Conservation (phyloP, 1,284 basidiomycete genomes). For the Pyrrhoderma noxium region DNA sequence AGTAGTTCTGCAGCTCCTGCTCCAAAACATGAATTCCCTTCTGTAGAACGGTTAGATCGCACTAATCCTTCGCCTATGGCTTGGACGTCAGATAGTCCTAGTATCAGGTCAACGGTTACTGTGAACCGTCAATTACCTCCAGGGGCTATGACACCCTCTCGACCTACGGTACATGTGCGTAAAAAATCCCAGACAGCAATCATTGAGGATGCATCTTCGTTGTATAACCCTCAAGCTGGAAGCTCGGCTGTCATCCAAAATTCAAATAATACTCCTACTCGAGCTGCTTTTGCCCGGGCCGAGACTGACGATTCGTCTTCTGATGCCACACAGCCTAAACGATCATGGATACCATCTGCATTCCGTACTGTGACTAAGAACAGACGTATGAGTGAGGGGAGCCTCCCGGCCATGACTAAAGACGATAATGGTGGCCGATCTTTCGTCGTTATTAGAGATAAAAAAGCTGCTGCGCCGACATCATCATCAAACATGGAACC, state of each 20-base stretch:
- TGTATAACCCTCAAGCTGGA: conserved; percentile 20
- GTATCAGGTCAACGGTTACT: conserved; percentile 16
- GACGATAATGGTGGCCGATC: conserved; percentile 40
- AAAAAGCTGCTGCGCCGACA: conserved; percentile 28
- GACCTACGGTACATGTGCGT: conserved; percentile 40
- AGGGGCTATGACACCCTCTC: conserved; percentile 56
- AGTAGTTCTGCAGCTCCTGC: conserved; percentile 10
- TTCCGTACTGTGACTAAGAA: conserved; percentile 36
- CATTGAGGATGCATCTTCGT: conserved; percentile 48
- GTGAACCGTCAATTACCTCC: conserved; percentile 35
- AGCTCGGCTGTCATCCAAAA: conserved; percentile 20
- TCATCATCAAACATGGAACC: conserved; percentile 1
- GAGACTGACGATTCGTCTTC: conserved; percentile 21
- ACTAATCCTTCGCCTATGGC: conserved; percentile 10
- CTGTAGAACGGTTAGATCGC: conserved; percentile 37
- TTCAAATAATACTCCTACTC: conserved; percentile 13
- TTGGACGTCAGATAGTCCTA: conserved; percentile 2
- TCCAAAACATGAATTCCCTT: conserved; percentile 59
- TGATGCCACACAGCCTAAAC: conserved; percentile 30
- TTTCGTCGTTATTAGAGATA: conserved; percentile 60
- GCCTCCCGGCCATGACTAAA: conserved; percentile 25
- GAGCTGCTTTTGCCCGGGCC: conserved; percentile 17
- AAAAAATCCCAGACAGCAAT: conserved; percentile 78
- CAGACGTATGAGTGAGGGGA: conserved; percentile 53
- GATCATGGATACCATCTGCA: conserved; percentile 54